phyloP scores from a whole-genome alignment of 192 early-diverging fungal genomes.

The Cladochytrium replicatum region DNA sequence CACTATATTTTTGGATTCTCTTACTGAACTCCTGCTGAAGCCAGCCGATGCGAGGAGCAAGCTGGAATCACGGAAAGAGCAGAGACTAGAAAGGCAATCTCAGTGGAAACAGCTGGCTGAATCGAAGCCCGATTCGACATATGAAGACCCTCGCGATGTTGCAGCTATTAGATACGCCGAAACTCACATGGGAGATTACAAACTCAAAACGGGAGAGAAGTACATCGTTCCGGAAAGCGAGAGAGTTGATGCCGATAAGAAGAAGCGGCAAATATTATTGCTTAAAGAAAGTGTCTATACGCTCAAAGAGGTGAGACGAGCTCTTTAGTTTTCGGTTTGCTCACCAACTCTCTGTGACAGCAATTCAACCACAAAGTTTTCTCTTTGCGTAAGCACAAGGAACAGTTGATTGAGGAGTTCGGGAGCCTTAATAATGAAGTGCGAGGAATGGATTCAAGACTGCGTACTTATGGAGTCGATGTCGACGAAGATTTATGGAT shows the following conservation, averaged over 20 bases:
- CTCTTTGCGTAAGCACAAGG: conserved; percentile 4
- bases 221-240: conserved; percentile 61
- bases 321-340: too few relatives aligned
- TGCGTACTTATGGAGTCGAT: conserved; percentile 23
- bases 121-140: conserved; percentile 46
- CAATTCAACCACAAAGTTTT: conserved; percentile 19
- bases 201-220: conserved; percentile 53
- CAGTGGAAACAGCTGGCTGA: conserved; percentile 50
- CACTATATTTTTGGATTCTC: too few relatives aligned
- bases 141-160: conserved; percentile 50
- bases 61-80: conserved; percentile 47
- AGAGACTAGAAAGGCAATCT: conserved; percentile 31
- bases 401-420: neutral
- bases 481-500: conserved; percentile 11
- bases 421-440: conserved; percentile 12
- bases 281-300: conserved; percentile 42
- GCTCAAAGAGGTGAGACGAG: conserved; percentile 39
- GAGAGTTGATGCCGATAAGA: conserved; percentile 55
- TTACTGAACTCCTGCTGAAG: too few relatives aligned
- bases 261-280: conserved; percentile 42
- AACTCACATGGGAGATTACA: conserved; percentile 54
- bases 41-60: conserved; percentile 31
- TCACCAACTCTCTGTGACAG: conserved; percentile 8
- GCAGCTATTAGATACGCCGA: conserved; percentile 48
- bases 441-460: conserved; percentile 22